Conservation (phyloP, 176 grass and related monocot species). For the Bonia amplexicaulis region DNA sequence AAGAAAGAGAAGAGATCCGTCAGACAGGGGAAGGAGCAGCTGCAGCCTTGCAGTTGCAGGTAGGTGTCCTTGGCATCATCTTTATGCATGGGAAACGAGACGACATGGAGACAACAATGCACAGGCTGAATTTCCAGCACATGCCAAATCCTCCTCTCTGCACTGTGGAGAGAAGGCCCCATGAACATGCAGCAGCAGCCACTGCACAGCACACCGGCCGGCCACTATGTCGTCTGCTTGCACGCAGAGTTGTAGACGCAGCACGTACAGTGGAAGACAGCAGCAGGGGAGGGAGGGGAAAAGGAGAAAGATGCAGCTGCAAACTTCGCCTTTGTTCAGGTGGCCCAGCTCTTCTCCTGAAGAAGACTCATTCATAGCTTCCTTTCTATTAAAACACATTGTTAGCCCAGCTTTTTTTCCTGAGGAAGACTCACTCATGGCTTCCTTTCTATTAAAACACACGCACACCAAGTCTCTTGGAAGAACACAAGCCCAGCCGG, state of each 20-base stretch:
- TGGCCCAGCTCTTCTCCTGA: too few relatives aligned
- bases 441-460: too few relatives aligned
- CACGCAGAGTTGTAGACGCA: neutral
- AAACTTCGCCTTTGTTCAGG: constrained; percentile 27
- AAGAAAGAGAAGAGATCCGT: neutral
- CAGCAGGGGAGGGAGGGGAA: neutral
- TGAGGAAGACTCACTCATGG: too few relatives aligned
- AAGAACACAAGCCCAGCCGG: too few relatives aligned
- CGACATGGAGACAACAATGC: neutral
- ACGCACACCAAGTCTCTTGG: too few relatives aligned
- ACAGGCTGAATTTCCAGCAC: neutral
- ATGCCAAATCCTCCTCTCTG: neutral
- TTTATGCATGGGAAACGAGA: neutral
- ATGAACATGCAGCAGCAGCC: neutral
- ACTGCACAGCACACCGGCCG: neutral
- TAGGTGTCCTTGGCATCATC: neutral
- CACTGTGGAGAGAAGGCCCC: neutral
- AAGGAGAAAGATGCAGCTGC: neutral
- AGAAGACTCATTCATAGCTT: too few relatives aligned
- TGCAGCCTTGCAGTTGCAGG: neutral
- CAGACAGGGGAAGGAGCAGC: neutral
- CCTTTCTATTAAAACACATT: too few relatives aligned
- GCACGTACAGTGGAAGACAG: neutral
- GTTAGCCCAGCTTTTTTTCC: too few relatives aligned
- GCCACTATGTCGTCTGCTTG: neutral